Conservation (phyloP, 2,329 filamentous ascomycete genomes). For the Trichoderma polysporum region DNA sequence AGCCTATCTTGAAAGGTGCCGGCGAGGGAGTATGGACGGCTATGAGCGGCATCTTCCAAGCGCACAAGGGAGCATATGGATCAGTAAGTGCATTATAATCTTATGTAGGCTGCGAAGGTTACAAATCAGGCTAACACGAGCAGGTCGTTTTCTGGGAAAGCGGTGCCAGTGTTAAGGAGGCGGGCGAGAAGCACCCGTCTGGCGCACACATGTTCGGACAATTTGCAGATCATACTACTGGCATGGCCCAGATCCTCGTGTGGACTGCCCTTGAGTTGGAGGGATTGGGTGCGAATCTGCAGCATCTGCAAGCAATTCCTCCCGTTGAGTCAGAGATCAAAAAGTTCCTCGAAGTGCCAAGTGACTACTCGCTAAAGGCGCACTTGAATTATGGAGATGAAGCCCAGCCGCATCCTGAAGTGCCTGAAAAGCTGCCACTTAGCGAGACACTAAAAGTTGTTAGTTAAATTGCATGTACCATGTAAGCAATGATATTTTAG, state of each 20-base stretch:
- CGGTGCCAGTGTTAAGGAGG: conserved; percentile 60
- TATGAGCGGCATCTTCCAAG: conserved; percentile 45
- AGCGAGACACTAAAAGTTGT: background rate
- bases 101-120: too few relatives aligned
- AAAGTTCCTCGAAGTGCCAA: background rate
- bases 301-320: conserved; percentile 92
- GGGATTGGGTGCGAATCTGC: conserved; percentile 82
- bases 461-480: background rate
- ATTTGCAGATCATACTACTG: conserved; percentile 75
- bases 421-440: conserved; percentile 11
- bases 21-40: conserved; percentile 62
- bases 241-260: conserved; percentile 73
- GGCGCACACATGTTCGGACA: conserved; percentile 77
- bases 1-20: conserved; percentile 41
- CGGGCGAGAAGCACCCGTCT: conserved; percentile 66
- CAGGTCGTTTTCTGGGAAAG: conserved; percentile 83
- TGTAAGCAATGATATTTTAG: background rate
- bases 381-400: conserved; percentile 13
- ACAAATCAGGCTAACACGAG: background rate
- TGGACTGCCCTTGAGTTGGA: conserved; percentile 84
- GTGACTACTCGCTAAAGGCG: conserved; percentile 7
- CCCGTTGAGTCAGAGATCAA: conserved; percentile 62
- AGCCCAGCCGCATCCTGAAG: background rate
- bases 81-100: conserved; percentile 67
- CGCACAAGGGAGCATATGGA: conserved; percentile 72